Evolutionary conservation across 73 alveolate genomes (phyloP), one percentile per base, ranked within the genome.

Genomic region (Paramecium pentaurelia): DNA sequence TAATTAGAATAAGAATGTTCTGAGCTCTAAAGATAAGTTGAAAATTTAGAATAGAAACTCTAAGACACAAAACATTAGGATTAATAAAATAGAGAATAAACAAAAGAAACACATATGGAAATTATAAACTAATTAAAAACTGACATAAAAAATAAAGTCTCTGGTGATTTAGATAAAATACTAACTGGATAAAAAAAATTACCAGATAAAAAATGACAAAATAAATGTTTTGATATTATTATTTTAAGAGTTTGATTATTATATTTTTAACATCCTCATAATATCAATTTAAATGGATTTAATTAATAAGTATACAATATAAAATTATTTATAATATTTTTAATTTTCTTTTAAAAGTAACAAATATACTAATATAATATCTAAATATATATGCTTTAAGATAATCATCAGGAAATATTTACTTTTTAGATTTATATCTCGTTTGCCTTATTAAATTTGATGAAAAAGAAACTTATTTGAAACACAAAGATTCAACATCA

Each of bases 161-260:
- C 44, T 25, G 51, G 75, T 8, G 77, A 80, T 80, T 28, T 80
- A 12, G 91, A 80, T 7, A 27, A n/a, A 44, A 27, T 22, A 45
- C 27, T 80, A 16, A 80, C 77, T 27, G 91, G 91, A 45, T 32
- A 45, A 49, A 80, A 44, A 47, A 80, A 80, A 47, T 73, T 37
- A 8, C 30, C 40, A 3, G 87, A 73, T 9, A 64, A 64, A 11
- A 64, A 64, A 8, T 64, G 49, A 64, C 25, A 49, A 12, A 1
- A 28, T 64, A 60, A 22, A 16, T 30, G 25, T 60, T 2, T 60
- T 60, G 44, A 49, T 40, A 40, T 40, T 40, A 40, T 40, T 40
- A 40, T 7, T 12, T 40, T 40, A 40, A 40, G 49, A 40, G 49
- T 40, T 40, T 6, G 25, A 20, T 58, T 54, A 54, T 8, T 54